These are phyloP conservation scores for Podospora pseudopauciseta DNA, from an alignment of 495 filamentous ascomycete genomes.

Conservation along the genomic window DNA sequence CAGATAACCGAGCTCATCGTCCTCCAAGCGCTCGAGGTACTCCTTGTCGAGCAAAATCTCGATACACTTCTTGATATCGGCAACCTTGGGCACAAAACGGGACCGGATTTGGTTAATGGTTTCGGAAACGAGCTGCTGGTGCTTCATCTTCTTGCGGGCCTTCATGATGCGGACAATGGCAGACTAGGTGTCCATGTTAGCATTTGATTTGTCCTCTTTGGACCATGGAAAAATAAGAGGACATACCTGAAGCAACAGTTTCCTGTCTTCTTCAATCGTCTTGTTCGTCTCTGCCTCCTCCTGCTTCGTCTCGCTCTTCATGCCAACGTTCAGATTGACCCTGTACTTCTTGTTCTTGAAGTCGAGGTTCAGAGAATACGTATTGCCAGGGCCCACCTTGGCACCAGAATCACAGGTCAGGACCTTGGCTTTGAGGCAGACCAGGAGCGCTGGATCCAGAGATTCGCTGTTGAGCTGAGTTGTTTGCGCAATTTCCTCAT, in stretches of 20 bases:
- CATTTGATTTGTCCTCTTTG: neutral
- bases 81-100: conserved; percentile 89
- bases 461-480: conserved; percentile 76
- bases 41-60: conserved; percentile 99
- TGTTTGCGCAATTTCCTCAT: conserved; percentile 77
- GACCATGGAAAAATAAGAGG: neutral
- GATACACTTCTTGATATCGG: conserved; percentile 99
- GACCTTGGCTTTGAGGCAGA: conserved; percentile 89
- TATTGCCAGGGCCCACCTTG: conserved; percentile 72
- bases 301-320: conserved; percentile 91
- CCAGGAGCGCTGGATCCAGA: conserved; percentile 76
- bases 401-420: conserved; percentile 60
- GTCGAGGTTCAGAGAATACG: conserved; percentile 79
- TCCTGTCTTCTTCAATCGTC: conserved; percentile 97
- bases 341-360: conserved; percentile 98
- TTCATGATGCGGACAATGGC: conserved; percentile 99
- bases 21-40: conserved; percentile 92
- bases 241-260: conserved; percentile 92
- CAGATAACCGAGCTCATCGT: conserved; percentile 90
- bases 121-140: conserved; percentile 86
- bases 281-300: conserved; percentile 97
- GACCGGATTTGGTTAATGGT: conserved; percentile 89
- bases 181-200: conserved; percentile 54
- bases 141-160: conserved; percentile 97
- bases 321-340: conserved; percentile 90